These are phyloP conservation scores for Sporisorium scitamineum DNA, from an alignment of 1,284 basidiomycete species.

Conservation along the genomic window DNA sequence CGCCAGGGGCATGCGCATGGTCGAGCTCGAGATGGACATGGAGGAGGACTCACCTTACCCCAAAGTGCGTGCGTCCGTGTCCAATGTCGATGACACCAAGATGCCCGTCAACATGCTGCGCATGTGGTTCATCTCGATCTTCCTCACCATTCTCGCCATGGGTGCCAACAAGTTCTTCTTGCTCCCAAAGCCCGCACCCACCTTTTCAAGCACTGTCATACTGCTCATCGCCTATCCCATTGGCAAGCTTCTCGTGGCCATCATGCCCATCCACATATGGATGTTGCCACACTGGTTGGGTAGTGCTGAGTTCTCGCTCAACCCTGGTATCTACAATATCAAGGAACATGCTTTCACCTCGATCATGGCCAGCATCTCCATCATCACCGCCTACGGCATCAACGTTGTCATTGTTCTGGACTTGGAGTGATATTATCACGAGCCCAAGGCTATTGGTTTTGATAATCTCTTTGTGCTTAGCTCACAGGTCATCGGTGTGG, in stretches of 20 bases:
- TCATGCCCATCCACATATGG: conserved; percentile 83
- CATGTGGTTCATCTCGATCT: conserved; percentile 85
- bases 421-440: conserved; percentile 75
- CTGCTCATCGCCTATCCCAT: conserved; percentile 84
- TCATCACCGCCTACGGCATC: conserved; percentile 79
- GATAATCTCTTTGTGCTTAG: conserved; percentile 82
- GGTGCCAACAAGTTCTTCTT: conserved; percentile 91
- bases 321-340: conserved; percentile 98
- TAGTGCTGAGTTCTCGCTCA: conserved; percentile 78
- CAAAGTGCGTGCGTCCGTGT: conserved; percentile 88
- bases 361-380: conserved; percentile 91
- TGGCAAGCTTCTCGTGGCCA: conserved; percentile 85
- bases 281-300: conserved; percentile 75
- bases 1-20: conserved; percentile 55
- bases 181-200: conserved; percentile 87
- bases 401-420: conserved; percentile 83
- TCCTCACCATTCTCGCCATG: conserved; percentile 78
- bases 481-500: conserved; percentile 90
- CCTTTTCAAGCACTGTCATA: conserved; percentile 81
- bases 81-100: conserved; percentile 77
- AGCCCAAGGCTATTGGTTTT: conserved; percentile 72
- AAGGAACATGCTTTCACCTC: conserved; percentile 93
- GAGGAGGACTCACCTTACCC: conserved; percentile 97
- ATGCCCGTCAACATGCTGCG: conserved; percentile 79
- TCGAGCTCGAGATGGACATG: conserved; percentile 67